A percentile compares a stretch with the other conserved stretches of the same genome.
phyloP scores from a whole-genome alignment of 768 basidiomycete species.

The Suillus cothurnatus region DNA sequence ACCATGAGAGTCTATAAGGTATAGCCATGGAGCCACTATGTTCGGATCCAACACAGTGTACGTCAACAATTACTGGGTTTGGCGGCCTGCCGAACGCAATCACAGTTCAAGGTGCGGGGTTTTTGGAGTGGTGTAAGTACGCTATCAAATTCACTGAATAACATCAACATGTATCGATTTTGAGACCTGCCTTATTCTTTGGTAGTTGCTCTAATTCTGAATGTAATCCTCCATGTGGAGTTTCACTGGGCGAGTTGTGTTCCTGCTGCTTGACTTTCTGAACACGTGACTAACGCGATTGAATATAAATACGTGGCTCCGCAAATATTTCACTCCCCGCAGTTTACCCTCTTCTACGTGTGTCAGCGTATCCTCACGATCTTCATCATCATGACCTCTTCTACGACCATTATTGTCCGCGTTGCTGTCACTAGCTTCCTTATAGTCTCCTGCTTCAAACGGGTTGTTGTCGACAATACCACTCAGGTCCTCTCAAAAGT shows the following conservation, averaged over 20 bases:
- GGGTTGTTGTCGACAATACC: not conserved
- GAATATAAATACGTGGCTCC: too few species aligned
- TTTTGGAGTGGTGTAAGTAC: not conserved
- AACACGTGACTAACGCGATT: not conserved
- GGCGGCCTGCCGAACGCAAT: not conserved
- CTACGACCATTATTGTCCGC: too few species aligned
- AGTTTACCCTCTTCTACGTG: not conserved
- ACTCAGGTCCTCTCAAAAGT: not conserved
- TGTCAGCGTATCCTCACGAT: not conserved
- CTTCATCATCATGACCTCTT: not conserved
- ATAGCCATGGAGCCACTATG: not conserved
- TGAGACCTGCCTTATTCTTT: not conserved
- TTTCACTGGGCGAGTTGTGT: not conserved
- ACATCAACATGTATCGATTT: not conserved
- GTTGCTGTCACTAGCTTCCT: not conserved
- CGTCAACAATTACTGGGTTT: not conserved
- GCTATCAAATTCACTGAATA: not conserved
- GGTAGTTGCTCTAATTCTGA: not conserved
- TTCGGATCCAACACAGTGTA: slow-evolving; percentile 2
- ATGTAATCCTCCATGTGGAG: not conserved
- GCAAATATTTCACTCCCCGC: not conserved
- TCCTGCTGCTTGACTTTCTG: not conserved
- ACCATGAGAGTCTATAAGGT: slow-evolving; percentile 1
- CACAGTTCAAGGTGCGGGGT: not conserved
- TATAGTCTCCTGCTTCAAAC: not conserved